A percentile compares a stretch with the other conserved stretches of the same genome.
Conservation (phyloP, 768 basidiomycete genomes). For the Calocybe gangraenosa region DNA sequence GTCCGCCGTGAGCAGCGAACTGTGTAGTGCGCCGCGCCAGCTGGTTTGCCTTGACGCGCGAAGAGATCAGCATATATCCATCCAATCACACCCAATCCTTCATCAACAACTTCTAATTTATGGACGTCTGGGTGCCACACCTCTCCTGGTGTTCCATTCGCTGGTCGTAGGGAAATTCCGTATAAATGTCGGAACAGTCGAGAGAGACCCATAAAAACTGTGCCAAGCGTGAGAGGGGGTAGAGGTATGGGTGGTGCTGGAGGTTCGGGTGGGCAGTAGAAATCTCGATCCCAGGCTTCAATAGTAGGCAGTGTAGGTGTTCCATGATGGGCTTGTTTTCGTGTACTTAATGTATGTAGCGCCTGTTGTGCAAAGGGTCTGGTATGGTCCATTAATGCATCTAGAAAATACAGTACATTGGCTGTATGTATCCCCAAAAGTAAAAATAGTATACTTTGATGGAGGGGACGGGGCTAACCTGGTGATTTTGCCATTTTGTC, state of each 20-base stretch:
- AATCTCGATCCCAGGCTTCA: slow-evolving; percentile 97
- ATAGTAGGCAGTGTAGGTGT: slow-evolving; percentile 58
- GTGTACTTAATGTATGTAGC: slow-evolving; percentile 56
- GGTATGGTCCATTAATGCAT: slow-evolving; percentile 77
- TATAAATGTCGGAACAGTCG: slow-evolving; percentile 83
- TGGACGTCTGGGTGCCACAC: slow-evolving; percentile 87
- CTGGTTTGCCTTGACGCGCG: slow-evolving; percentile 76
- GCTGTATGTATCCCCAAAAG: slow-evolving; percentile 37
- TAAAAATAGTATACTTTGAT: background rate
- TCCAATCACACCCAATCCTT: slow-evolving; percentile 80
- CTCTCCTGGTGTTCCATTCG: slow-evolving; percentile 67
- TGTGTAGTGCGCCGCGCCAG: slow-evolving; percentile 96
- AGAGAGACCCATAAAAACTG: slow-evolving; percentile 80
- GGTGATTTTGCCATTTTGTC: slow-evolving; percentile 99
- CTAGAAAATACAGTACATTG: slow-evolving; percentile 84
- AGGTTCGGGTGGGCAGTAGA: slow-evolving; percentile 79
- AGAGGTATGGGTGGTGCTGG: slow-evolving; percentile 71
- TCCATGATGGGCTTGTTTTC: slow-evolving; percentile 72
- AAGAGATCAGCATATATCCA: slow-evolving; percentile 96
- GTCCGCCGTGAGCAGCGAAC: slow-evolving; percentile 90
- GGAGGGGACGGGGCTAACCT: slow-evolving; percentile 38
- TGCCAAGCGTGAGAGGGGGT: slow-evolving; percentile 81
- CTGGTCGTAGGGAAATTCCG: slow-evolving; percentile 78
- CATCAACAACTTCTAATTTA: slow-evolving; percentile 92
- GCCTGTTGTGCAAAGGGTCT: slow-evolving; percentile 73